phyloP scores from a whole-genome alignment of 768 basidiomycete genomes.

The Trametes meyenii region DNA sequence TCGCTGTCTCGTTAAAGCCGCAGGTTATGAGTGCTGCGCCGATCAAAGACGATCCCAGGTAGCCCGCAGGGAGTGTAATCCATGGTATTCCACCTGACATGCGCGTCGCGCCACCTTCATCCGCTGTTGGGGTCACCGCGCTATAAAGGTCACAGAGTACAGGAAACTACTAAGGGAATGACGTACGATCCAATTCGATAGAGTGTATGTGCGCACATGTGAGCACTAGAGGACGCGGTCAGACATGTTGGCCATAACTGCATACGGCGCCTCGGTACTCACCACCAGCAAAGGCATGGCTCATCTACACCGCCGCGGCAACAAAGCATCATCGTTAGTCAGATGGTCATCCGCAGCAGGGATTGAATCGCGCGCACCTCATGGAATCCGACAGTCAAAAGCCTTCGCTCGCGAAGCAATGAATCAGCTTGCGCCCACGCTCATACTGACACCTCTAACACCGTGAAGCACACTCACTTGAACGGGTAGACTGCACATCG shows the following conservation, averaged over 20 bases:
- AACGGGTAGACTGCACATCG: constrained; percentile 76
- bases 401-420: constrained; percentile 40
- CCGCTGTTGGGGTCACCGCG: constrained; percentile 49
- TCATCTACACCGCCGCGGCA: constrained; percentile 56
- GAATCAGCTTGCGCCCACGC: not conserved
- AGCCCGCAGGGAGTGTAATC: constrained; percentile 84
- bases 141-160: not conserved
- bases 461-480: constrained; percentile 62
- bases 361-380: constrained; percentile 52
- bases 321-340: not conserved
- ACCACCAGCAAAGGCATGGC: constrained; percentile 76
- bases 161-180: not conserved
- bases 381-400: constrained; percentile 88
- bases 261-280: constrained; percentile 5
- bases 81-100: constrained; percentile 88
- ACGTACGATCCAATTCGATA: constrained; percentile 84
- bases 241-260: not conserved
- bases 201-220: constrained; percentile 88
- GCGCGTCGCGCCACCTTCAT: constrained; percentile 84
- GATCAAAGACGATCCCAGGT: constrained; percentile 83
- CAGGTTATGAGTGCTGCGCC: constrained; percentile 87
- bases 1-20: constrained; percentile 87
- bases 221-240: constrained; percentile 43
- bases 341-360: no score
- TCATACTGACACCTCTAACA: not conserved